Evolutionary conservation across 805 yeast species (phyloP).

Genomic region (Novakomyces olei): DNA sequence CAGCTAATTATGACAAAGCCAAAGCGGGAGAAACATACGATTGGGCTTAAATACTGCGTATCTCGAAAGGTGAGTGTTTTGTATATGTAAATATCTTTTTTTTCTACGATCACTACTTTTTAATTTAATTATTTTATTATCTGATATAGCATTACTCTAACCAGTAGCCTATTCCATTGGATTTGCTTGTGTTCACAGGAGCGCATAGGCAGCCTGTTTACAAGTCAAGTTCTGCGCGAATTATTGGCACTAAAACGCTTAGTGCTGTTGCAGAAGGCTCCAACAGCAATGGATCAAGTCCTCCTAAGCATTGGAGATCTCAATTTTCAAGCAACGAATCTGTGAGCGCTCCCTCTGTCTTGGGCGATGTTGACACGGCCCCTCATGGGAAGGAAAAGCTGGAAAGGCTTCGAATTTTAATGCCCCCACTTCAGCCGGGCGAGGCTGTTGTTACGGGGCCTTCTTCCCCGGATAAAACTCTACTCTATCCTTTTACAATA

Average conservation of each 20-base stretch:
- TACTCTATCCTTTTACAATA: too few species aligned
- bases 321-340: background rate
- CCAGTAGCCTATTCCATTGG: slow-evolving; percentile 21
- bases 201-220: slow-evolving; percentile 20
- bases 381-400: background rate
- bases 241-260: slow-evolving; percentile 13
- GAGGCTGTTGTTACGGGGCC: too few species aligned
- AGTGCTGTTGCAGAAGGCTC: too few species aligned
- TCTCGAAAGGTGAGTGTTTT: too few species aligned
- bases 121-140: too few species aligned
- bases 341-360: background rate
- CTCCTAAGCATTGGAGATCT: too few species aligned
- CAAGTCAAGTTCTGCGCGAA: slow-evolving; percentile 9
- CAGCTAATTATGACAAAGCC: slow-evolving; percentile 24
- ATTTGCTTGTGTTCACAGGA: slow-evolving; percentile 35
- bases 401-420: background rate
- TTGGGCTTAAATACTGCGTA: slow-evolving; percentile 3
- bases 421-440: too few species aligned
- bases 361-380: background rate
- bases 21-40: slow-evolving; percentile 12
- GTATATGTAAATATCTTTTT: too few species aligned
- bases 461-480: too few species aligned
- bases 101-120: too few species aligned
- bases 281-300: too few species aligned
- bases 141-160: too few species aligned